These are phyloP conservation scores for Vigna trinervia DNA, from an alignment of 306 rosid genomes.

Conservation along the genomic window DNA sequence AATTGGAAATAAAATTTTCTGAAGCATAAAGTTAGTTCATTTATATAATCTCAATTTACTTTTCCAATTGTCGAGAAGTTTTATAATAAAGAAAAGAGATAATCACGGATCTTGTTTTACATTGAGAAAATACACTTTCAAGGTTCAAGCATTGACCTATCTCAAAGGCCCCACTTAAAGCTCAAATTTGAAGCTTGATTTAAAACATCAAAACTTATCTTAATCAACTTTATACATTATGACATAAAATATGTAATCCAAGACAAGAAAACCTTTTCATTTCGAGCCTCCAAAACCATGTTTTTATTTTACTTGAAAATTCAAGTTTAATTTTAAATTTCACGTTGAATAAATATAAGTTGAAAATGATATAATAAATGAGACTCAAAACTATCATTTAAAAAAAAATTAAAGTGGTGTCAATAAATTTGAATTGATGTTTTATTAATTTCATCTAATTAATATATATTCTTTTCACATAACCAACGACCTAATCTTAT, in stretches of 20 bases:
- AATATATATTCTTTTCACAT: no score
- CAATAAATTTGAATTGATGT: no score
- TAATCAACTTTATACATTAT: background rate
- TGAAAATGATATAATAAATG: no score
- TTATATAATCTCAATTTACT: background rate
- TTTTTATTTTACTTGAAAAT: background rate
- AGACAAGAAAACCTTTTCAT: background rate
- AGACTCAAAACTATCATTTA: no score
- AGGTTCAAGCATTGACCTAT: background rate
- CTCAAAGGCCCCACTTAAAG: constrained; percentile 1
- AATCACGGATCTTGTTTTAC: constrained; percentile 33
- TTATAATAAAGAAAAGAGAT: constrained; percentile 24
- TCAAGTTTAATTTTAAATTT: no score
- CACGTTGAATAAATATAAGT: no score
- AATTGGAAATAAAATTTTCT: no score
- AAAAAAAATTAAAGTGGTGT: no score
- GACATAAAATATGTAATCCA: background rate
- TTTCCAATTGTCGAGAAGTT: constrained; percentile 10
- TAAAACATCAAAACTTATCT: background rate
- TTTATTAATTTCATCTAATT: no score
- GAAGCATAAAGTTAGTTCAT: background rate
- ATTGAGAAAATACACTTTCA: background rate
- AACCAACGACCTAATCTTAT: no score
- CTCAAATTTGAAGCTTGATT: constrained; percentile 5
- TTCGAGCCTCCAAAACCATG: background rate